Base-by-base conservation (phyloP, 108 stramenopile genomes). In the Skeletonema costatum region DNA sequence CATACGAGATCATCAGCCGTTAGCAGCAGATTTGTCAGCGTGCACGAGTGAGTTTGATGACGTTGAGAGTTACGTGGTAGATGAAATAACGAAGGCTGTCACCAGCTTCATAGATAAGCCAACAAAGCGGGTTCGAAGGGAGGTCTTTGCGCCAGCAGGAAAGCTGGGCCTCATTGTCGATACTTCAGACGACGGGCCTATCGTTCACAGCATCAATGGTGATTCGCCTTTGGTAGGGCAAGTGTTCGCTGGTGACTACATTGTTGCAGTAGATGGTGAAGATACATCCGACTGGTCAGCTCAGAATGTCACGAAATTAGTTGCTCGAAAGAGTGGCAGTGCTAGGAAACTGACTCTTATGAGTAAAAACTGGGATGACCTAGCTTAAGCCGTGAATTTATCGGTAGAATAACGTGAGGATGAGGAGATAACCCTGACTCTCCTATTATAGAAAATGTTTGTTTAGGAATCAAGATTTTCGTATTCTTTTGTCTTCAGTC, bases 121-220 rank as follows among this genome's bases (percentile, higher is more conserved):
- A 74, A 29, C 32, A 32, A 59, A 66, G 32, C 32, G 42, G 1
- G 33, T 51, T 42, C 70, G 60, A 5, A 50, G 42, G 11, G 76
- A 76, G 39, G 70, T 86, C 17, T 46, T 81, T 39, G 94, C 94
- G 19, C 92, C 94, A 14, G 77, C 90, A 2, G 94, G 94, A 19
- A 93, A 90, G 68, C 72, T 95, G 32, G 94, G 94, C 32, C 85
- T 95, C 74, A 85, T 95, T 11, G 89, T 95, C 80, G 94, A 95
- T 74, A 92, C 91, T 17, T 83, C 88, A 25, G 72, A 81, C 13
- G 72, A 91, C 41, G 94, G 94, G 25, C 94, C 94, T 31, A 77
- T 92, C 4, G 87, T 95, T 10, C 87, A 91, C 32, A 64, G 38
- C 50, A 83, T 95, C 16, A 89, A 93, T 21, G 50, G 59, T 19